Percentiles rank a stretch among this genome's conserved stretches.
Evolutionary conservation across 179 eudicot species (phyloP).

Genomic region (Drosera spatulata): DNA sequence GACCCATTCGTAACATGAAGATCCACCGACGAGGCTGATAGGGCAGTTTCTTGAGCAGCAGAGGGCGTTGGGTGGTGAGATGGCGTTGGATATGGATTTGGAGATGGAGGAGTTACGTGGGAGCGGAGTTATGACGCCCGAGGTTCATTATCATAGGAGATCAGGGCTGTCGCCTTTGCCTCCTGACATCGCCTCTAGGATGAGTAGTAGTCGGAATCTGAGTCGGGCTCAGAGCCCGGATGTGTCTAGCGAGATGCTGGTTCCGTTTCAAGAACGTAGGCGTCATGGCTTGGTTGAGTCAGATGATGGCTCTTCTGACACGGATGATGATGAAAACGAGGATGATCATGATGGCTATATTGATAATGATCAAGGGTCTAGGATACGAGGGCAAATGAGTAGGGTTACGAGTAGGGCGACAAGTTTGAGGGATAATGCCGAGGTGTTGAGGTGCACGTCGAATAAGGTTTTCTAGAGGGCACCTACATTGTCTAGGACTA

Average conservation of each 20-base stretch:
- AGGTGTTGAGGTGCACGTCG: conserved; percentile 47
- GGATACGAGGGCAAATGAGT: neutral
- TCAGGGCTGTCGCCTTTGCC: conserved; percentile 25
- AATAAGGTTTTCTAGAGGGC: conserved; percentile 33
- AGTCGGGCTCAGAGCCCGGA: conserved; percentile 19
- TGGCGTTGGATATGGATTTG: conserved; percentile 31
- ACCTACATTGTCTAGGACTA: conserved; percentile 26
- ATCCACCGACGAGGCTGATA: conserved; percentile 24
- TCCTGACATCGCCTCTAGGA: conserved; percentile 2
- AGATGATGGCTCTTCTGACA: conserved; percentile 12
- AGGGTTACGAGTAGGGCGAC: conserved; percentile 6
- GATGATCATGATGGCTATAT: neutral
- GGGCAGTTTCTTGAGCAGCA: conserved; percentile 28
- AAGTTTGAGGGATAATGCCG: conserved; percentile 15
- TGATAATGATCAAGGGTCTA: neutral
- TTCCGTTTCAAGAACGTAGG: conserved; percentile 23
- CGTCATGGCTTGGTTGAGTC: conserved; percentile 12
- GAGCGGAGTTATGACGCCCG: neutral
- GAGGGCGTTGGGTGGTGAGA: conserved; percentile 13
- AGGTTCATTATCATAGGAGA: neutral
- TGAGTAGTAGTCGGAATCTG: conserved; percentile 12
- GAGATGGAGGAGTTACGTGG: conserved; percentile 33
- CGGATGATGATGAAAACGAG: conserved; percentile 6
- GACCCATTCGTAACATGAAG: no score
- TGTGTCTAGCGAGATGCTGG: conserved; percentile 17